Evolutionary conservation across 768 basidiomycete genomes (phyloP).

Genomic region (Auricularia sp.): DNA sequence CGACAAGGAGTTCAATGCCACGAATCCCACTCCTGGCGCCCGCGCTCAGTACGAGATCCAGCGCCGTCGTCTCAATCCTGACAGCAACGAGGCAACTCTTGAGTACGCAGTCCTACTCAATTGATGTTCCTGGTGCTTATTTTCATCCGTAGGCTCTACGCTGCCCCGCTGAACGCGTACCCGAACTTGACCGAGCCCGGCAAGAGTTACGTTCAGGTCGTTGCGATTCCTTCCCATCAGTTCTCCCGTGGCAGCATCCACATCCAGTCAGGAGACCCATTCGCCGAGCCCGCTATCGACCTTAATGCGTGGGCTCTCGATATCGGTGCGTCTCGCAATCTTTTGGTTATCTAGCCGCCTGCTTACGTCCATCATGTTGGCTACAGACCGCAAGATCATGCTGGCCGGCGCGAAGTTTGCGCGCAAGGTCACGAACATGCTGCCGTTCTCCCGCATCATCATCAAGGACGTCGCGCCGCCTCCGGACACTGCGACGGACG

Average conservation of each 20-base stretch:
- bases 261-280: not conserved
- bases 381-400: slow-evolving; percentile 11
- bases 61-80: not conserved
- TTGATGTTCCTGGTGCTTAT: not conserved
- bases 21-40: not conserved
- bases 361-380: no score
- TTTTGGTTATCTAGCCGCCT: no score
- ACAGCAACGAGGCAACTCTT: slow-evolving; percentile 2
- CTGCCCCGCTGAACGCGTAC: not conserved
- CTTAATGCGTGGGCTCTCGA: not conserved
- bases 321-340: not conserved
- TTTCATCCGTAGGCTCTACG: not conserved
- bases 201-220: slow-evolving; percentile 2
- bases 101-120: not conserved
- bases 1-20: slow-evolving; percentile 1
- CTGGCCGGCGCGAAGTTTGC: slow-evolving; percentile 8
- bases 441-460: not conserved
- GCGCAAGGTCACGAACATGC: not conserved
- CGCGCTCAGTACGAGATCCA: slow-evolving; percentile 4
- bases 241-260: slow-evolving; percentile 3
- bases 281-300: not conserved
- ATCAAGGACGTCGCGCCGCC: not conserved
- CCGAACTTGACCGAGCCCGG: slow-evolving; percentile 1
- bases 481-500: slow-evolving; percentile 4
- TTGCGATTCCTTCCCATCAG: slow-evolving; percentile 1